Base-by-base conservation (phyloP, 352 stramenopile species). In the Phytopythium ostracodes region DNA sequence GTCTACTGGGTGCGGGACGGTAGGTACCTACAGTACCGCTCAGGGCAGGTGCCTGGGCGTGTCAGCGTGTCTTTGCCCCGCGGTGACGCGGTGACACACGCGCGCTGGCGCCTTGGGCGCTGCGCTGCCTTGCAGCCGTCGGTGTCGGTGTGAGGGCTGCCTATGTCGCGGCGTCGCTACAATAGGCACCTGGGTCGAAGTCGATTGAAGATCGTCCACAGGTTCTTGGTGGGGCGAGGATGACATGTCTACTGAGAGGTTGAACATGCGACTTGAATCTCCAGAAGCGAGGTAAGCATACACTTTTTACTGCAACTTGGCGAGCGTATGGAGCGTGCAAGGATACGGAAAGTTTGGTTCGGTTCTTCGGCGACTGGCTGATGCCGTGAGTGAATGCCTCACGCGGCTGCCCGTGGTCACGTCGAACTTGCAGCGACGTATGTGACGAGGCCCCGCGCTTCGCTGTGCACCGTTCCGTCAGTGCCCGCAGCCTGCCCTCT, bases 251-350 rank as follows among this genome's bases (percentile, higher is more conserved):
- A 47, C 42, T 47, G 17, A 17, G 17, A 17, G 20, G 38, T 43
- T 43, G 38, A 43, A 43, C 38, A 43, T 43, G 38, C 42, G 42
- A 47, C 15, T 47, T 47, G 42, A 47, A 47, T 20, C 42, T 47
- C 42, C 42, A 47, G 18, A 47, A 47, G 42, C 42, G 42, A 47
- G 42, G 42, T 47, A 47, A 47, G 42, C 42, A 47, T 47, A 47
- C 42, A 47, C 42, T 20, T 24, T 47, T 2, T 24, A 47, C 42
- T 47, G 42, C 42, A 47, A 47, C 42, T 10, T 47, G 17, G 42
- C 42, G 42, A 47, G 42, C 14, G n/a, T 38, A 38, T 38, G 33
- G 33, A 38, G 33, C 33, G 33, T 5, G 5, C 18, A 47, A n/a
- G n/a, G n/a, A n/a, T n/a, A n/a, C n/a, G n/a, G n/a, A n/a, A n/a